Evolutionary conservation across 2,329 filamentous ascomycete genomes (phyloP).

Genomic region (Davidsoniella australis): DNA sequence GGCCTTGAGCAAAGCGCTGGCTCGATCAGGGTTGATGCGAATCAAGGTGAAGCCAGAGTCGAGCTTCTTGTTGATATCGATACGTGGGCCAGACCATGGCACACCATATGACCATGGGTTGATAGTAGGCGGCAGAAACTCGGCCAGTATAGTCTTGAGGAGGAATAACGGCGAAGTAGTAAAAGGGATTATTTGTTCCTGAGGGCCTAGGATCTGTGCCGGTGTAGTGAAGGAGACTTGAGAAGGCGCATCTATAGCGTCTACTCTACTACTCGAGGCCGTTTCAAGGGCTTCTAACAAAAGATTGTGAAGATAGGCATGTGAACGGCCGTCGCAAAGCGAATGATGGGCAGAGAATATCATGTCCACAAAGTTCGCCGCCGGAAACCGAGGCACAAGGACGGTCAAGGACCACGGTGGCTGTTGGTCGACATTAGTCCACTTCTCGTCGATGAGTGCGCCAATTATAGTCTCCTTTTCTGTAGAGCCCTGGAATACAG

Average conservation of each 20-base stretch:
- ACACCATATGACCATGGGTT: slow-evolving; percentile 14
- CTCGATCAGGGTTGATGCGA: slow-evolving; percentile 18
- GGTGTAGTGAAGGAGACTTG: slow-evolving; percentile 16
- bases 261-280: slow-evolving; percentile 21
- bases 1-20: slow-evolving; percentile 21
- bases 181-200: slow-evolving; percentile 27
- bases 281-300: slow-evolving; percentile 22
- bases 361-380: slow-evolving; percentile 21
- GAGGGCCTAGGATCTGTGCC: slow-evolving; percentile 21
- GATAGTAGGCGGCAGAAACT: slow-evolving; percentile 25
- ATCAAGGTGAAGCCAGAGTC: slow-evolving; percentile 23
- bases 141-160: slow-evolving; percentile 23
- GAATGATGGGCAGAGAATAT: slow-evolving; percentile 35
- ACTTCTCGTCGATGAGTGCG: slow-evolving; percentile 23
- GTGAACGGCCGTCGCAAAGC: slow-evolving; percentile 33
- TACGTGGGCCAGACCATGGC: slow-evolving; percentile 24
- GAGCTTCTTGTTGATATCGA: slow-evolving; percentile 22
- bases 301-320: slow-evolving; percentile 27
- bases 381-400: slow-evolving; percentile 15
- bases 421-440: slow-evolving; percentile 19
- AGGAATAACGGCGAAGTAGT: slow-evolving; percentile 25
- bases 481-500: background rate
- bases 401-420: slow-evolving; percentile 33
- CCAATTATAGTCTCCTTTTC: too few species aligned
- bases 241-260: background rate